Conservation (phyloP, 1,139 yeast species). For the Ogataea hybrid region DNA sequence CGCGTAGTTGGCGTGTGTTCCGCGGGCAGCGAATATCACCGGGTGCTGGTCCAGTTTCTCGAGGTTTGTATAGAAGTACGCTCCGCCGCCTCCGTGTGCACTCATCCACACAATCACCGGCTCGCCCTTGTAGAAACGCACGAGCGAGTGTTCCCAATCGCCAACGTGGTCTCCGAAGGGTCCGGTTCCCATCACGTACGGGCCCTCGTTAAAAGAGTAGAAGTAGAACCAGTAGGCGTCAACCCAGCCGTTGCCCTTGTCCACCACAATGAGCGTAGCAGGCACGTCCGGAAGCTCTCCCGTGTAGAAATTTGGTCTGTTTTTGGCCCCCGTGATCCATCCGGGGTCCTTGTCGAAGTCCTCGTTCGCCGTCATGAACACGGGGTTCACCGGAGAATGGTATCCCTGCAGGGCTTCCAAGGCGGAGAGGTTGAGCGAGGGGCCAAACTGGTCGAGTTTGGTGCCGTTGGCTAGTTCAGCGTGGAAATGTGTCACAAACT, state of each 20-base stretch:
- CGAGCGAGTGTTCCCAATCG: constrained; percentile 96
- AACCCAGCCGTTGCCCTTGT: constrained; percentile 88
- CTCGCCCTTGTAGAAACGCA: constrained; percentile 74
- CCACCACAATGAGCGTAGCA: constrained; percentile 77
- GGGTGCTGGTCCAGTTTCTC: constrained; percentile 72
- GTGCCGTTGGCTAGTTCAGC: constrained; percentile 49
- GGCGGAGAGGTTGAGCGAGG: constrained; percentile 38
- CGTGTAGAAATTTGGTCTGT: constrained; percentile 65
- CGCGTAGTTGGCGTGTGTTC: constrained; percentile 96
- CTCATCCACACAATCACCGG: constrained; percentile 98
- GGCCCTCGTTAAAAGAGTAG: constrained; percentile 91
- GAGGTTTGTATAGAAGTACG: constrained; percentile 70
- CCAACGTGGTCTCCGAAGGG: constrained; percentile 98
- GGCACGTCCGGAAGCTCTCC: constrained; percentile 79
- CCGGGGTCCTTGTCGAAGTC: constrained; percentile 77
- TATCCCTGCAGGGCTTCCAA: constrained; percentile 34
- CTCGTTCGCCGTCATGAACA: constrained; percentile 61
- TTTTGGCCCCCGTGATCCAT: constrained; percentile 77
- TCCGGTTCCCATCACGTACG: constrained; percentile 95
- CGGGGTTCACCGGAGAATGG: constrained; percentile 20
- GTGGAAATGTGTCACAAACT: constrained; percentile 65
- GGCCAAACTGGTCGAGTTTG: constrained; percentile 36
- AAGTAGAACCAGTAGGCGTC: constrained; percentile 97
- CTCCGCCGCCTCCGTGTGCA: constrained; percentile 97
- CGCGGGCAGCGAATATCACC: constrained; percentile 83